Percentiles rank a stretch among this genome's conserved stretches.
Conservation (phyloP, 768 basidiomycete species). For the Boletus reticuloceps region DNA sequence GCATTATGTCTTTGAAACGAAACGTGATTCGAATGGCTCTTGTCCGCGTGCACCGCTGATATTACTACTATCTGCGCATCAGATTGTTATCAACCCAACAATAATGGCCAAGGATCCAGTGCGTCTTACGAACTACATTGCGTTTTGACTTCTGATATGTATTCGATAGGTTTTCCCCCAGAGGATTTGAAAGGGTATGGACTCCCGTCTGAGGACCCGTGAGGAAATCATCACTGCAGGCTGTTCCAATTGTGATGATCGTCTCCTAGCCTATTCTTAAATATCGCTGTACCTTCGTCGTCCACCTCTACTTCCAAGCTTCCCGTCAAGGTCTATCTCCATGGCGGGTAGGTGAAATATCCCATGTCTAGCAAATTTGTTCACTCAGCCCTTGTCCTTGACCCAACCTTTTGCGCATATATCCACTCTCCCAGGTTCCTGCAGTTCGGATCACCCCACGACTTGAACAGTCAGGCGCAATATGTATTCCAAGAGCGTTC, state of each 20-base stretch:
- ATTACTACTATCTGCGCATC: neutral
- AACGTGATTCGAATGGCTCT: constrained; percentile 38
- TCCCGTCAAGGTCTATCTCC: constrained; percentile 72
- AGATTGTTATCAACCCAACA: constrained; percentile 61
- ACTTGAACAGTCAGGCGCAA: constrained; percentile 58
- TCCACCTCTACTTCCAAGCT: constrained; percentile 40
- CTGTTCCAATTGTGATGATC: neutral
- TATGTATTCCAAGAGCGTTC: constrained; percentile 58
- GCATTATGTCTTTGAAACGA: constrained; percentile 57
- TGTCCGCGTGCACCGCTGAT: neutral
- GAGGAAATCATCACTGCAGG: neutral
- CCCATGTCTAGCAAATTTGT: neutral
- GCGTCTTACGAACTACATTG: neutral
- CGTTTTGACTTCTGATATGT: neutral
- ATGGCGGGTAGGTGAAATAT: constrained; percentile 56
- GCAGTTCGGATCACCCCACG: constrained; percentile 77
- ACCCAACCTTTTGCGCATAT: neutral
- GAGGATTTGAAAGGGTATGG: constrained; percentile 65
- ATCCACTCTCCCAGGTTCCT: constrained; percentile 48
- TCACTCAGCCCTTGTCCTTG: neutral
- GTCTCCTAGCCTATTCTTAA: constrained; percentile 52
- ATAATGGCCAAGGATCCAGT: constrained; percentile 62
- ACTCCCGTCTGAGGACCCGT: constrained; percentile 69
- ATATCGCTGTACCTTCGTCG: constrained; percentile 56
- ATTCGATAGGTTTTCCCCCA: constrained; percentile 40